These are phyloP conservation scores for Carpinus fangiana DNA, from an alignment of 306 rosid genomes.

Conservation along the genomic window DNA sequence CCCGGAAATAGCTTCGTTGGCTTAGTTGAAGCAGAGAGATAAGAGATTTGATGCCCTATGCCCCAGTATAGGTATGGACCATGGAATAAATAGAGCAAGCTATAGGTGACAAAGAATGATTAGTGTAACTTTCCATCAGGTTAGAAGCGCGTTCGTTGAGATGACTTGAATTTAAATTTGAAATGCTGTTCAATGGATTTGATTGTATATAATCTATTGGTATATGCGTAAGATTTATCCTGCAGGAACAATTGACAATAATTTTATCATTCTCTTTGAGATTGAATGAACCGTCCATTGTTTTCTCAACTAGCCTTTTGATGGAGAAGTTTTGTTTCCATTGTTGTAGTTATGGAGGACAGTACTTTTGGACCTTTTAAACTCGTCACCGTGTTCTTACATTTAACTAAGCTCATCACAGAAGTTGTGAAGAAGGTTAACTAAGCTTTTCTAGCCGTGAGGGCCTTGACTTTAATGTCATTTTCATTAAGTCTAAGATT, in stretches of 20 bases:
- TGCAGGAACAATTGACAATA: not conserved
- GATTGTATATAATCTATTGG: slow-evolving; percentile 4
- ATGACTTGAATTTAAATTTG: not conserved
- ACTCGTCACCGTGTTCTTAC: slow-evolving; percentile 95
- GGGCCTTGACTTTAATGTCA: too few relatives aligned
- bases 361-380: slow-evolving; percentile 74
- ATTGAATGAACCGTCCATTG: slow-evolving; percentile 18
- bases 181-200: not conserved
- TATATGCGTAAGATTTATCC: slow-evolving; percentile 22
- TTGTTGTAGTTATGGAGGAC: slow-evolving; percentile 88
- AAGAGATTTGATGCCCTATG: not conserved
- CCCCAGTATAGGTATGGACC: not conserved
- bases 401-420: slow-evolving; percentile 32
- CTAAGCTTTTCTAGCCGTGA: too few relatives aligned
- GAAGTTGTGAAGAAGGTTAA: slow-evolving; percentile 62
- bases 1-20: not conserved
- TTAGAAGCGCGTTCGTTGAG: not conserved
- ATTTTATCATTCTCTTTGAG: not conserved
- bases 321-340: slow-evolving; percentile 33
- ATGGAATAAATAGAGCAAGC: not conserved
- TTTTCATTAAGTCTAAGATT: too few relatives aligned
- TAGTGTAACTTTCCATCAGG: not conserved
- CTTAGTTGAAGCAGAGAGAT: not conserved
- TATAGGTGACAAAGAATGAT: not conserved
- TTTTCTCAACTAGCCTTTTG: slow-evolving; percentile 22